A percentile compares a stretch with the other conserved stretches of the same genome.
phyloP scores from a whole-genome alignment of 257 asterid genomes.

The Voacanga thouarsii region DNA sequence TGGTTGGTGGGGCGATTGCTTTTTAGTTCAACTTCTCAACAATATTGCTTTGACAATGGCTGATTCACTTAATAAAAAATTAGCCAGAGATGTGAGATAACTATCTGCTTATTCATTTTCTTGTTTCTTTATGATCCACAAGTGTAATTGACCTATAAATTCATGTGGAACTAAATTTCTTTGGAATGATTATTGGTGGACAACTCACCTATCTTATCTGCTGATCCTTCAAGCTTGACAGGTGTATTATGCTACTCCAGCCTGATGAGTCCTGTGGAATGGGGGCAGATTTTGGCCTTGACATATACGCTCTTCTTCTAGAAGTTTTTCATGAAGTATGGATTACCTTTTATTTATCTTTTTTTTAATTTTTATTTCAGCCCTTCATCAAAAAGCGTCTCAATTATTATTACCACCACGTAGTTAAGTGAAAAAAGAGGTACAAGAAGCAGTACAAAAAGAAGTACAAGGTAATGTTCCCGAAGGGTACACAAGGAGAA shows the following conservation, averaged over 20 bases:
- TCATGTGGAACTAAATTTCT: neutral
- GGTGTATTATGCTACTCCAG: neutral
- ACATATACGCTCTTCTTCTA: no score
- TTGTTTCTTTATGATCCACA: neutral
- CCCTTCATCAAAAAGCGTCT: no score
- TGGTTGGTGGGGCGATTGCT: conserved; percentile 20
- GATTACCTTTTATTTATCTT: no score
- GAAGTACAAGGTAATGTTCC: no score
- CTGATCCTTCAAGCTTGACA: neutral
- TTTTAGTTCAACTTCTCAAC: conserved; percentile 34
- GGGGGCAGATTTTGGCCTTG: neutral
- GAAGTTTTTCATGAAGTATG: neutral
- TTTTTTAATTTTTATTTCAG: no score
- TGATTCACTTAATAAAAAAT: neutral
- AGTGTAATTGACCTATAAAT: neutral
- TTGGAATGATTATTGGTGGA: neutral
- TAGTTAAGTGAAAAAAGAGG: no score
- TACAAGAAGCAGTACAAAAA: no score
- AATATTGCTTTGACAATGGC: neutral
- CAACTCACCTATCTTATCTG: neutral
- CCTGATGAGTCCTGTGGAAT: no score
- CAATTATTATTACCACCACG: no score
- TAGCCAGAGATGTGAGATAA: neutral
- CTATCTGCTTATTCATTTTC: neutral
- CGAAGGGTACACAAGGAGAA: no score